Evolutionary conservation across 345 rosid genomes (phyloP).

Genomic region (Capsella bursapastoris): DNA sequence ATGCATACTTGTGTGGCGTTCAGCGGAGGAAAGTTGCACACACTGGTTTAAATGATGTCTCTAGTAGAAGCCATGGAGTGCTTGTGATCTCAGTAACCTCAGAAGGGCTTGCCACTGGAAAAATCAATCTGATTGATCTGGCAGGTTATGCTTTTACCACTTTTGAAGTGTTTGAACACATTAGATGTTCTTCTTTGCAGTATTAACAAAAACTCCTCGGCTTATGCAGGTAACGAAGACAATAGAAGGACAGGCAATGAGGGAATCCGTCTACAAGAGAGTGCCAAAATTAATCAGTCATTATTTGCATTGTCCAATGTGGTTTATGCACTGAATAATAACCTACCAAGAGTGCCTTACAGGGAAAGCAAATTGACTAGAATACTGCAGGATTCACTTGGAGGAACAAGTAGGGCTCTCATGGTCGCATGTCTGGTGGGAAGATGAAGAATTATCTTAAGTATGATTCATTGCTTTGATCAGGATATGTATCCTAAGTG

Average conservation of each 20-base stretch:
- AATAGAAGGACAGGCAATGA: slow-evolving; percentile 85
- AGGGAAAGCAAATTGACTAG: slow-evolving; percentile 95
- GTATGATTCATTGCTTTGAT: slow-evolving; percentile 8
- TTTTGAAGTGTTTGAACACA: neutral
- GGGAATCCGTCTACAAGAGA: slow-evolving; percentile 85
- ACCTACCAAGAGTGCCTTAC: slow-evolving; percentile 71
- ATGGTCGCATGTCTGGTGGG: slow-evolving; percentile 94
- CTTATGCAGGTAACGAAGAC: slow-evolving; percentile 80
- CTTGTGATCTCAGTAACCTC: slow-evolving; percentile 71
- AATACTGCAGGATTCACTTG: slow-evolving; percentile 91
- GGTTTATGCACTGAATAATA: slow-evolving; percentile 83
- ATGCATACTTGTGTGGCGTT: slow-evolving; percentile 61
- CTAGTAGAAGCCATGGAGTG: slow-evolving; percentile 94
- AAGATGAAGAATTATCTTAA: neutral
- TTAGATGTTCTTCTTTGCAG: neutral
- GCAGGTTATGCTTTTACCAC: slow-evolving; percentile 59
- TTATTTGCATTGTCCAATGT: slow-evolving; percentile 91
- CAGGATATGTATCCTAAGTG: neutral
- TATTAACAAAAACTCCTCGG: neutral
- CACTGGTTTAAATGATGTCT: slow-evolving; percentile 83
- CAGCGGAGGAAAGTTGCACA: slow-evolving; percentile 81
- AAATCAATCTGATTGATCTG: slow-evolving; percentile 90
- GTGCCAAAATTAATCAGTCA: slow-evolving; percentile 88
- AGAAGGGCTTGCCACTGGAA: slow-evolving; percentile 55
- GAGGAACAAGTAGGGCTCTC: slow-evolving; percentile 82